phyloP scores from a whole-genome alignment of 1,284 basidiomycete genomes.

The Cutaneotrichosporon cavernicola region DNA sequence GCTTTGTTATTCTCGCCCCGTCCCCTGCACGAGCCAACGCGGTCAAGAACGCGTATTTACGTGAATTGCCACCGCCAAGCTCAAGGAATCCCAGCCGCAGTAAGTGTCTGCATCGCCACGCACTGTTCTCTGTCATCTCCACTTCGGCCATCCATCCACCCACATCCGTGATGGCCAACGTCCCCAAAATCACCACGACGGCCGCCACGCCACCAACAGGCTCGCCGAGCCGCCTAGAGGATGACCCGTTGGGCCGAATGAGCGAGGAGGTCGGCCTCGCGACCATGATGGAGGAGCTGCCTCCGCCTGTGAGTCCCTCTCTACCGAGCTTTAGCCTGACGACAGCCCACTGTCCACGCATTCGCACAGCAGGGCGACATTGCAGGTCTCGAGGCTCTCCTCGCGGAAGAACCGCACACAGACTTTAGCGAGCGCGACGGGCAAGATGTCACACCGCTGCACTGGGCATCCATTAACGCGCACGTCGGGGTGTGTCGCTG shows the following conservation, averaged over 20 bases:
- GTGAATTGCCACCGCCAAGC: conserved; percentile 4
- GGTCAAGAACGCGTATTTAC: background rate
- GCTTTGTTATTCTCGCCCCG: background rate
- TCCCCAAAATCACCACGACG: conserved; percentile 24
- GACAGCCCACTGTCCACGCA: conserved; percentile 67
- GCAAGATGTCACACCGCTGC: conserved; percentile 90
- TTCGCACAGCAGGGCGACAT: conserved; percentile 87
- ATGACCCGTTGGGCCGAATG: conserved; percentile 21
- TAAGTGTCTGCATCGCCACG: background rate
- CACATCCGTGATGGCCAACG: conserved; percentile 10
- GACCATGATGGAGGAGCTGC: conserved; percentile 35
- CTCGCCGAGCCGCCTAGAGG: conserved; percentile 11
- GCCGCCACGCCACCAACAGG: conserved; percentile 21
- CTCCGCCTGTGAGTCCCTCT: conserved; percentile 25
- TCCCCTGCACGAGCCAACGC: background rate
- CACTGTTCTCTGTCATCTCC: background rate
- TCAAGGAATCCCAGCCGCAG: background rate
- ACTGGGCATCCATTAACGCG: conserved; percentile 80
- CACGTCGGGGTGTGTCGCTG: conserved; percentile 56
- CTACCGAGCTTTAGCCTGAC: conserved; percentile 1
- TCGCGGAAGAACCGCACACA: conserved; percentile 63
- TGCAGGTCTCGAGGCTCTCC: conserved; percentile 63
- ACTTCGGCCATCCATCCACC: background rate
- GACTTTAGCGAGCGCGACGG: conserved; percentile 71
- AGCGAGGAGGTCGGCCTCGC: conserved; percentile 39